A percentile compares a stretch with the other conserved stretches of the same genome.
Conservation (phyloP, 192 early-diverging fungal species). For the Podila epicladia region DNA sequence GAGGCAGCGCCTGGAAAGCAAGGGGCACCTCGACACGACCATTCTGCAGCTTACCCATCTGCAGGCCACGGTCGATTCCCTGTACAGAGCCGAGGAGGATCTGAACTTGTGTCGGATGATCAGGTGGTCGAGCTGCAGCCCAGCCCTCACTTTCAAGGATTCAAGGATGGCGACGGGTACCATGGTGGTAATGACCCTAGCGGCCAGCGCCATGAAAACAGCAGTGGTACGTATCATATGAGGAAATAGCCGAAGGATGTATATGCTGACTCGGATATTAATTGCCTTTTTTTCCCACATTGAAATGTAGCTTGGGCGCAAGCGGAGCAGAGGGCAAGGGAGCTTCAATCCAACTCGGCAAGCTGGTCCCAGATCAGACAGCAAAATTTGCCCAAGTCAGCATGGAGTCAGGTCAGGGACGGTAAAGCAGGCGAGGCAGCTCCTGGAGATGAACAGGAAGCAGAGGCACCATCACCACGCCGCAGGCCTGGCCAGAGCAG, state of each 20-base stretch:
- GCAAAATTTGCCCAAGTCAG: constrained; percentile 35
- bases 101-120: constrained; percentile 34
- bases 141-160: constrained; percentile 8
- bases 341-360: constrained; percentile 15
- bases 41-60: constrained; percentile 12
- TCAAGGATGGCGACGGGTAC: constrained; percentile 32
- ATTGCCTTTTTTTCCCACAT: neutral
- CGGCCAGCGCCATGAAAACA: neutral
- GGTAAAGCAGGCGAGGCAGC: neutral
- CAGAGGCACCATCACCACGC: neutral
- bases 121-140: constrained; percentile 19
- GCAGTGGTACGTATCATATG: constrained; percentile 3
- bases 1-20: neutral
- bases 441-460: neutral
- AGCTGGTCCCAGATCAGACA: constrained; percentile 35
- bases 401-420: constrained; percentile 33
- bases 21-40: constrained; percentile 26
- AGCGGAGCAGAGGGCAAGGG: constrained; percentile 23
- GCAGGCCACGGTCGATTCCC: constrained; percentile 29
- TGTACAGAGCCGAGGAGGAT: constrained; percentile 10
- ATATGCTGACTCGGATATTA: neutral
- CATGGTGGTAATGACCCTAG: constrained; percentile 36
- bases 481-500: neutral
- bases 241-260: no score
- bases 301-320: constrained; percentile 27